These are phyloP conservation scores for Collybia mongolica DNA, from an alignment of 768 basidiomycete species.

Conservation along the genomic window DNA sequence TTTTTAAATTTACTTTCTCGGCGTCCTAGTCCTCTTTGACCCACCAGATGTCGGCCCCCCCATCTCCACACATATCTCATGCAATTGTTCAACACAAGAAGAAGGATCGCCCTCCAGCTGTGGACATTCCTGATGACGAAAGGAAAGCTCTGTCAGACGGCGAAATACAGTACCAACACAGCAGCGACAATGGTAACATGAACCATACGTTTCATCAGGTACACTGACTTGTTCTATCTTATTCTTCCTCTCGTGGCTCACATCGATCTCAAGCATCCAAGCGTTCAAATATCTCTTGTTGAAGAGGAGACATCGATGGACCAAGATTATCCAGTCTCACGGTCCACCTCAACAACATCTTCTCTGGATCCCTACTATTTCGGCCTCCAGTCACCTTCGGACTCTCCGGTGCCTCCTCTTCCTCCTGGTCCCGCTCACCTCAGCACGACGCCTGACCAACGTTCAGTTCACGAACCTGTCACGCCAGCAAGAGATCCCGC, in stretches of 20 bases:
- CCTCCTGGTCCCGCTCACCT: slow-evolving; percentile 38
- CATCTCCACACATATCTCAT: slow-evolving; percentile 35
- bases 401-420: slow-evolving; percentile 58
- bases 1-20: slow-evolving; percentile 13
- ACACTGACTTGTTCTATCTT: slow-evolving; percentile 14
- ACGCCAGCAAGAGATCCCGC: slow-evolving; percentile 80
- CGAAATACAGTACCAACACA: slow-evolving; percentile 39
- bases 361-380: slow-evolving; percentile 91
- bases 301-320: slow-evolving; percentile 40
- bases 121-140: slow-evolving; percentile 43
- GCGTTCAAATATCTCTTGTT: slow-evolving; percentile 37
- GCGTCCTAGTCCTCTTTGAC: slow-evolving; percentile 6
- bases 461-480: slow-evolving; percentile 47
- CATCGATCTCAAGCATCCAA: slow-evolving; percentile 12
- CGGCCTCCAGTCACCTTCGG: slow-evolving; percentile 66
- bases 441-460: slow-evolving; percentile 64
- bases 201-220: slow-evolving; percentile 32
- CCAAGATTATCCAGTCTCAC: slow-evolving; percentile 49
- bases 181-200: slow-evolving; percentile 11
- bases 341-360: slow-evolving; percentile 73
- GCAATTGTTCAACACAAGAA: slow-evolving; percentile 37
- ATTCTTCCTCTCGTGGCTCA: slow-evolving; percentile 17
- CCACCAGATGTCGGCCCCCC: slow-evolving; percentile 41
- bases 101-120: slow-evolving; percentile 52
- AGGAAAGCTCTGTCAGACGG: slow-evolving; percentile 35